Evolutionary conservation across 2,329 filamentous ascomycete genomes (phyloP), one percentile per base, ranked within the genome.

Genomic region (Aspergillus sp.): DNA sequence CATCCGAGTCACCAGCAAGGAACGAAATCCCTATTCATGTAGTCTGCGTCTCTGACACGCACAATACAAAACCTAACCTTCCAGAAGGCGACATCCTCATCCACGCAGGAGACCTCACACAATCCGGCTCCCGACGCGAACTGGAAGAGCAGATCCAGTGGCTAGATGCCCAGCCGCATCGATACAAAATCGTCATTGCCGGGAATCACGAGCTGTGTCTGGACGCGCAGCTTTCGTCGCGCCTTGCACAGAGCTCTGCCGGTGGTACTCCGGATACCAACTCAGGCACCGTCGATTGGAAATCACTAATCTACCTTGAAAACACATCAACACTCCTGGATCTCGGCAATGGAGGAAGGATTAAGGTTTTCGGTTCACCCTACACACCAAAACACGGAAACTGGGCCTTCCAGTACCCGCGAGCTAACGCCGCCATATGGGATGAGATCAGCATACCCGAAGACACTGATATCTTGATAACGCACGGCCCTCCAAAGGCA

Each of bases 131-230:
- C 4, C 80, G 83, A 0, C 74, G 78, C 3, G 87, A 90, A 59
- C 84, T 96, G 42, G 89, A 96, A 73, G 77, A 74, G 13, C 87
- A 92, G 67, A 77, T 96, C 45, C 83, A 91, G 74, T 96, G 90
- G 91, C 78, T 96, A 18, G 80, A 79, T 34, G 75, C 78, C 1
- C 82, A 89, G 17, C 87, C 89, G 0, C 90, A 96, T 68, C 74
- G 76, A 41, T 81, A 91, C 71, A 96, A 96, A 72, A 79, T 96
- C 13, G 81, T 92, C 15, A 85, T 96, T 32, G 85, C 85, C 13
- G 92, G 92, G 0, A 96, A 96, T 69, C 92, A 96, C 69, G 92
- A 96, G 12, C 15, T 43, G 5, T 32, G 15, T 12, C 48, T 51
- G n/a, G 48, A 51, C 22, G 20, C 39, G 39, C 18, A 17, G 17